phyloP scores from a whole-genome alignment of 1,284 basidiomycete genomes.

The Apiotrichum brassicae region DNA sequence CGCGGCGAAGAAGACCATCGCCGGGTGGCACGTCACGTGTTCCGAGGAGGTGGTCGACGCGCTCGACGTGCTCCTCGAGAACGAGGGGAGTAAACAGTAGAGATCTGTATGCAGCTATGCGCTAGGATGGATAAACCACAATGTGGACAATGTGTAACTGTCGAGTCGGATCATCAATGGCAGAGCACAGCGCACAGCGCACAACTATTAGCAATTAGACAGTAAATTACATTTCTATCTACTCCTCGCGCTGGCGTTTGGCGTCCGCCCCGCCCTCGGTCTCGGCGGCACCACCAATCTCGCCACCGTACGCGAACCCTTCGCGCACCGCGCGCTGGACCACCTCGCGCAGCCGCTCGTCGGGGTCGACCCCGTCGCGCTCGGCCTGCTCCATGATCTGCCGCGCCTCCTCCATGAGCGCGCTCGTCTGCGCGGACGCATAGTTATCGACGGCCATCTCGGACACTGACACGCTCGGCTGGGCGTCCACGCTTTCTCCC shows the following conservation, averaged over 20 bases:
- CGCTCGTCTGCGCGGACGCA: conserved; percentile 62
- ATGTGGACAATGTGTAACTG: no score
- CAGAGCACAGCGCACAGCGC: no score
- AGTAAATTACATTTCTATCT: neutral
- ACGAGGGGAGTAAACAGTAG: no score
- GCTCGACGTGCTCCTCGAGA: conserved; percentile 30
- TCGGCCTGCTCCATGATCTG: conserved; percentile 49
- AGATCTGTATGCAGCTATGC: no score
- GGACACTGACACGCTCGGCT: conserved; percentile 49
- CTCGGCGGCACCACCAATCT: conserved; percentile 3
- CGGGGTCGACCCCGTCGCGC: conserved; percentile 38
- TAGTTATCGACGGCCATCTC: conserved; percentile 63
- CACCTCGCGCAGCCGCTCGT: conserved; percentile 37
- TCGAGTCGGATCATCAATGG: no score
- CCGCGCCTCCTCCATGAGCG: conserved; percentile 60
- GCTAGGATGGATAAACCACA: no score
- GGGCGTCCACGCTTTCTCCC: conserved; percentile 15
- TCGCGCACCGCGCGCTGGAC: conserved; percentile 37
- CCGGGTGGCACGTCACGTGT: conserved; percentile 76
- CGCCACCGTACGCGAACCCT: conserved; percentile 30
- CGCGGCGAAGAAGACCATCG: conserved; percentile 76
- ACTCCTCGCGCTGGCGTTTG: conserved; percentile 7
- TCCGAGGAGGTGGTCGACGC: conserved; percentile 47
- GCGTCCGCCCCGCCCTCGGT: neutral
- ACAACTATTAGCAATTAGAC: no score